Base-by-base conservation (phyloP, 202 grass and related monocot species). In the Zoysia matrella region DNA sequence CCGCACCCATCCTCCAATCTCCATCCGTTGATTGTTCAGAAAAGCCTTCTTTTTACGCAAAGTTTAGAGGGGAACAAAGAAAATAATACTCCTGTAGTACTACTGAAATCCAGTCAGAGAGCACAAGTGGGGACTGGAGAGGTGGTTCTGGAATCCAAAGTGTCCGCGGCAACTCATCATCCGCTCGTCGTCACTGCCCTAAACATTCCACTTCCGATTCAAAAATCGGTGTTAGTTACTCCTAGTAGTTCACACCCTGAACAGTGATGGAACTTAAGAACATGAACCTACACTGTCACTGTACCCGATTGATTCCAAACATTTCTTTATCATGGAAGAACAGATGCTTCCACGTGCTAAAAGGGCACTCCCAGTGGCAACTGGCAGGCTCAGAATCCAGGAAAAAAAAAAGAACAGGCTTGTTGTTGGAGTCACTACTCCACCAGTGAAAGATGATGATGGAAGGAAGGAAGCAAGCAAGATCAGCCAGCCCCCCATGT, bases 271-370 rank as follows among this genome's bases (percentile, higher is more conserved):
- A 60, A 8, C 56, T 22, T 22, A 22, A 22, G n/a, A 18, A 18
- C 22, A 60, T 18, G 7, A 58, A 58, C 6, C n/a, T 15, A 60
- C 6, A 60, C 56, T 22, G 15, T 22, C 72, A 56, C 42, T 42
- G 69, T 64, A 84, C 40, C 55, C 30, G 65, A 50, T 81, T 84
- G 80, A 11, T 70, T 18, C 6, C 16, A 55, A 56, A 4, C 13
- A 55, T 48, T 15, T 80, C 69, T 52, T 30, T 49, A 4, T 48
- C 22, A 3, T 18, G 52, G n/a, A 73, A 81, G 66, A 72, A 81
- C 16, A 61, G 67, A 85, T 81, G 82, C 46, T 89, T 82, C 78
- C 77, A 85, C 87, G 77, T 82, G 82, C 18, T 18, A 58, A 58
- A 58, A 58, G 55, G 55, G 5, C 7, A 7, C 15, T 6, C 22